phyloP scores from a whole-genome alignment of 352 stramenopile genomes.

The Globisporangium mamillatum region DNA sequence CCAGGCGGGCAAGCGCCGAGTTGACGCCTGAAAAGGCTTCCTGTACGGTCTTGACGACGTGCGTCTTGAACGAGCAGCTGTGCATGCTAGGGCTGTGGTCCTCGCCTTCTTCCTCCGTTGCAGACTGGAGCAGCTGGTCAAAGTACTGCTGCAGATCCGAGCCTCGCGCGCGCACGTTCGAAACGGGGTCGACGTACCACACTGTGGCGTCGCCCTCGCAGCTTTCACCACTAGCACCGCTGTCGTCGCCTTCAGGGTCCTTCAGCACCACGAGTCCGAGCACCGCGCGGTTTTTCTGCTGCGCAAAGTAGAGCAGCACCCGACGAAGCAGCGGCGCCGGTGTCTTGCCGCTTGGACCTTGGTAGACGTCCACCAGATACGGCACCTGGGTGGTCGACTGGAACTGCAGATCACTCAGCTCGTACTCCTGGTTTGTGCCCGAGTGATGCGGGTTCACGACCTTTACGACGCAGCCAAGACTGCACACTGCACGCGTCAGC shows the following conservation, averaged over 20 bases:
- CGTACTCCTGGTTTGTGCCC: slow-evolving; percentile 45
- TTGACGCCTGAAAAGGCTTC: slow-evolving; percentile 87
- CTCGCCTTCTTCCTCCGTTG: slow-evolving; percentile 26
- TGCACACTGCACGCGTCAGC: slow-evolving; percentile 85
- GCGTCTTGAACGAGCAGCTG: slow-evolving; percentile 52
- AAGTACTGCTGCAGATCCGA: slow-evolving; percentile 56
- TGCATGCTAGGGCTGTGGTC: slow-evolving; percentile 36
- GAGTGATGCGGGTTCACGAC: slow-evolving; percentile 52
- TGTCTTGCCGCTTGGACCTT: slow-evolving; percentile 12
- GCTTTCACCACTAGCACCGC: slow-evolving; percentile 1
- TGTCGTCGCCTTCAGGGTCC: slow-evolving; percentile 30
- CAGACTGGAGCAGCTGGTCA: slow-evolving; percentile 34
- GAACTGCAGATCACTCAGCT: slow-evolving; percentile 69
- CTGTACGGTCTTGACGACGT: slow-evolving; percentile 76
- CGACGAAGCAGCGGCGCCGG: slow-evolving; percentile 34
- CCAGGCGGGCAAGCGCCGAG: slow-evolving; percentile 75
- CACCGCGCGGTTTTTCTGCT: slow-evolving; percentile 66
- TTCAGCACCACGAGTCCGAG: slow-evolving; percentile 46
- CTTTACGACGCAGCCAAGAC: slow-evolving; percentile 88
- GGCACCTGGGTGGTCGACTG: slow-evolving; percentile 62
- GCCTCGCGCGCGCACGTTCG: slow-evolving; percentile 44
- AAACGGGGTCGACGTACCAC: slow-evolving; percentile 73
- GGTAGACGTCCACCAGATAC: slow-evolving; percentile 51
- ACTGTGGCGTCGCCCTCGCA: slow-evolving; percentile 48
- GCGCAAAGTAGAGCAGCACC: slow-evolving; percentile 68